Percentiles rank a stretch among this genome's conserved stretches.
Evolutionary conservation across 805 yeast genomes (phyloP).

Genomic region (Scheffersomyces stipitis): DNA sequence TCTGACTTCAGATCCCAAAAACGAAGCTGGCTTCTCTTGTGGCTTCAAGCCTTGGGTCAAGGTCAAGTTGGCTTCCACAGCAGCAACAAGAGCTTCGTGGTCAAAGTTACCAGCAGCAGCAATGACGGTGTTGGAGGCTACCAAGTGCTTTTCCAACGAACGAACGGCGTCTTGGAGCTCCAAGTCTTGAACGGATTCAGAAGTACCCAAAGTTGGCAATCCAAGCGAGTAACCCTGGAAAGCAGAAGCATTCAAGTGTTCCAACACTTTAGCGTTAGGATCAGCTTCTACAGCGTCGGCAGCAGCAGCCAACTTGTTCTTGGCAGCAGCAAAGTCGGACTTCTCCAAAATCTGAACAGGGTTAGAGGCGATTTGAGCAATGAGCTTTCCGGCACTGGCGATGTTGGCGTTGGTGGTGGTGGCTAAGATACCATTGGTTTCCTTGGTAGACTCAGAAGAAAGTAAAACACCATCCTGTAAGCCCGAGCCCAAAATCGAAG

Average conservation of each 20-base stretch:
- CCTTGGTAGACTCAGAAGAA: conserved; percentile 56
- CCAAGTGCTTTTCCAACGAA: conserved; percentile 57
- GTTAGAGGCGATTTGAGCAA: conserved; percentile 45
- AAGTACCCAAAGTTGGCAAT: conserved; percentile 74
- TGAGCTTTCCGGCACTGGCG: conserved; percentile 50
- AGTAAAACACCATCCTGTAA: conserved; percentile 56
- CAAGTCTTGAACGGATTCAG: conserved; percentile 59
- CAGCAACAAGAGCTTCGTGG: conserved; percentile 68
- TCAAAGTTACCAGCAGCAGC: conserved; percentile 70
- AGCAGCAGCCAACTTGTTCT: conserved; percentile 44
- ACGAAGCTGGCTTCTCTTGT: conserved; percentile 52
- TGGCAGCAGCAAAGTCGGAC: conserved; percentile 47
- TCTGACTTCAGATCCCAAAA: conserved; percentile 85
- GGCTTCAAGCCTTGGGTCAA: conserved; percentile 54
- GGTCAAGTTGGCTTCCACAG: conserved; percentile 53
- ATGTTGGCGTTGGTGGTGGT: conserved; percentile 52
- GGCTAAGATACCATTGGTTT: conserved; percentile 62
- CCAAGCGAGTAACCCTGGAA: conserved; percentile 84
- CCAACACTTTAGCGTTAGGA: conserved; percentile 58
- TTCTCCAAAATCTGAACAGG: conserved; percentile 40
- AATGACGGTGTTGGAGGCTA: conserved; percentile 64
- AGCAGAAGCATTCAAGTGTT: conserved; percentile 80
- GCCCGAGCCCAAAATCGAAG: conserved; percentile 46
- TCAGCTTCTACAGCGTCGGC: conserved; percentile 56
- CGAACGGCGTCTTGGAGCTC: conserved; percentile 56